Evolutionary conservation across 129 eudicot species (phyloP).

Genomic region (Dittrichia graveolens): DNA sequence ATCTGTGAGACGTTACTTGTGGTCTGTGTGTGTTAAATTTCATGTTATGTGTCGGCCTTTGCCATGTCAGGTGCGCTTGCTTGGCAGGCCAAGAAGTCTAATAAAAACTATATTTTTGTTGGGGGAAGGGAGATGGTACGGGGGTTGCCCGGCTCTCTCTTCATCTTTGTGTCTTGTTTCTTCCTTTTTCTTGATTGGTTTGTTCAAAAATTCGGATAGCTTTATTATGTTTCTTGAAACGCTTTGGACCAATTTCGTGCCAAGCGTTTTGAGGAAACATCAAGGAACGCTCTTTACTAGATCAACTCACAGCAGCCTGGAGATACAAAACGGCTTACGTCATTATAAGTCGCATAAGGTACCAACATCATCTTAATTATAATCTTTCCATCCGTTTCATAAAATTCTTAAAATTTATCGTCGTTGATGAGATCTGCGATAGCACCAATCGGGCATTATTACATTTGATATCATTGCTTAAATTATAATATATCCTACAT

Average conservation of each 20-base stretch:
- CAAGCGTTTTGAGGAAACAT: background rate
- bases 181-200: no score
- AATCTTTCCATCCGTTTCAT: background rate
- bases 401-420: background rate
- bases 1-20: background rate
- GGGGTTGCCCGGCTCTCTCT: constrained; percentile 39
- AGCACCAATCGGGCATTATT: background rate
- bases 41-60: constrained; percentile 31
- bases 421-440: background rate
- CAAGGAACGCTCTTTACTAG: no score
- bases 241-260: constrained; percentile 18
- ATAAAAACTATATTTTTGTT: constrained; percentile 11
- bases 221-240: background rate
- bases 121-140: constrained; percentile 36
- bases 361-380: background rate
- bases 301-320: background rate
- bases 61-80: constrained; percentile 47
- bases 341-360: background rate
- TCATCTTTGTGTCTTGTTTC: background rate
- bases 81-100: constrained; percentile 39
- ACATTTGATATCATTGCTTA: background rate
- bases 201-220: background rate
- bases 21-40: background rate
- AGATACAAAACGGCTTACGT: background rate
- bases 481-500: no score